Evolutionary conservation across 1,284 basidiomycete genomes (phyloP).

Genomic region (Ganoderma meredithae): DNA sequence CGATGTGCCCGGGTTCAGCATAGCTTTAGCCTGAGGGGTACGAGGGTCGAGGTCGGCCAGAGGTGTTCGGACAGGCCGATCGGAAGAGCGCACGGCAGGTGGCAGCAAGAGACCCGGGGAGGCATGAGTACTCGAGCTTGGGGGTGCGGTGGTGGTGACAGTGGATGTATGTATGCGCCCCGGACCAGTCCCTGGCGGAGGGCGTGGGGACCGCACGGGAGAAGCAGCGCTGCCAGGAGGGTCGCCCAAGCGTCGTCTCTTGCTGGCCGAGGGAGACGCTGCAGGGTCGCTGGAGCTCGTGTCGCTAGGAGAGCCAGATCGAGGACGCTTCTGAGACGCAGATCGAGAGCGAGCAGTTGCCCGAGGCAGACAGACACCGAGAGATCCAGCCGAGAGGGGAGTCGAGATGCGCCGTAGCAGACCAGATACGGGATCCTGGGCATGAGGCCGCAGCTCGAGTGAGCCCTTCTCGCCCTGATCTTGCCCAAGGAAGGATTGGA

Average conservation of each 20-base stretch:
- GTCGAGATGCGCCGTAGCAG: conserved; percentile 10
- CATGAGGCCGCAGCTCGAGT: conserved; percentile 38
- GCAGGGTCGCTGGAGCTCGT: background rate
- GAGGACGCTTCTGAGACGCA: background rate
- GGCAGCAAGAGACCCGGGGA: conserved; percentile 2
- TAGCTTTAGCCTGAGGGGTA: background rate
- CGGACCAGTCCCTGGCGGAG: background rate
- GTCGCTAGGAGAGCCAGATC: background rate
- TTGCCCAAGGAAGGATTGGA: background rate
- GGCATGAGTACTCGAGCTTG: background rate
- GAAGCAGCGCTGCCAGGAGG: no score
- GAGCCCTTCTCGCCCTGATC: background rate
- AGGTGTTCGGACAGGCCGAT: conserved; percentile 12
- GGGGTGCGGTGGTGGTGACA: background rate
- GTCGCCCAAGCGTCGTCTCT: conserved; percentile 28
- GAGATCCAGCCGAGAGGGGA: background rate
- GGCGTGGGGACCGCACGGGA: background rate
- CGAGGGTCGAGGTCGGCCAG: conserved; percentile 16
- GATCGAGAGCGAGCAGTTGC: background rate
- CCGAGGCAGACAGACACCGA: background rate
- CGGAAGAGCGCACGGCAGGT: background rate
- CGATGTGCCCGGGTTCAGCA: background rate
- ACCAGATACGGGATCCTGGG: conserved; percentile 47
- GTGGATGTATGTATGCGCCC: background rate
- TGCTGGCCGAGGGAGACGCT: conserved; percentile 1